phyloP scores from a whole-genome alignment of 768 basidiomycete genomes.

The Mycena albidolilacea region DNA sequence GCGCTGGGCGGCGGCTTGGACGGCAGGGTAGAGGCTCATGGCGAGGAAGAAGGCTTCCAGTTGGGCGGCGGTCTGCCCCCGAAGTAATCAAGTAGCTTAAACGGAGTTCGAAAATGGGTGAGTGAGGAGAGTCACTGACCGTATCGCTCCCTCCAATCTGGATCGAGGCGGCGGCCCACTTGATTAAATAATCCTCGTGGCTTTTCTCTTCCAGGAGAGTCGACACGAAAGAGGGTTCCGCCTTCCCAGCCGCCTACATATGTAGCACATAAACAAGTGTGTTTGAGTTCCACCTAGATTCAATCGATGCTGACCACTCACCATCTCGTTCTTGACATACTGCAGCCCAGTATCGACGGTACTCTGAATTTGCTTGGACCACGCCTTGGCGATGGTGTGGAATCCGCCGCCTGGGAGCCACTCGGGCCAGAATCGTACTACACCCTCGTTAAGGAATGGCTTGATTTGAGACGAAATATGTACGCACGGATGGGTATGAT shows the following conservation, averaged over 20 bases:
- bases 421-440: conserved; percentile 23
- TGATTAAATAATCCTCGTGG: conserved; percentile 20
- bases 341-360: background rate
- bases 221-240: conserved; percentile 17
- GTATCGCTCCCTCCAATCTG: conserved; percentile 30
- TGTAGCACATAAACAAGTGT: background rate
- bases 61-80: conserved; percentile 12
- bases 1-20: conserved; percentile 37
- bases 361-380: conserved; percentile 5
- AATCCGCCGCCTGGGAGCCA: conserved; percentile 19
- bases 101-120: background rate
- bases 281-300: too few species aligned
- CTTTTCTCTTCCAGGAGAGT: background rate
- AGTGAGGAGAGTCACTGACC: background rate
- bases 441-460: background rate
- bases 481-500: conserved; percentile 13
- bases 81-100: background rate
- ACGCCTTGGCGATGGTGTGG: background rate
- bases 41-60: conserved; percentile 40
- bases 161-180: conserved; percentile 27
- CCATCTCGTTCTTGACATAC: conserved; percentile 12
- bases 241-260: conserved; percentile 15
- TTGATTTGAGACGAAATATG: background rate
- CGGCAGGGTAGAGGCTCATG: conserved; percentile 41
- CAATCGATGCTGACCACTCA: background rate